phyloP scores from a whole-genome alignment of 495 filamentous ascomycete genomes.

The Xylaria palmicola region DNA sequence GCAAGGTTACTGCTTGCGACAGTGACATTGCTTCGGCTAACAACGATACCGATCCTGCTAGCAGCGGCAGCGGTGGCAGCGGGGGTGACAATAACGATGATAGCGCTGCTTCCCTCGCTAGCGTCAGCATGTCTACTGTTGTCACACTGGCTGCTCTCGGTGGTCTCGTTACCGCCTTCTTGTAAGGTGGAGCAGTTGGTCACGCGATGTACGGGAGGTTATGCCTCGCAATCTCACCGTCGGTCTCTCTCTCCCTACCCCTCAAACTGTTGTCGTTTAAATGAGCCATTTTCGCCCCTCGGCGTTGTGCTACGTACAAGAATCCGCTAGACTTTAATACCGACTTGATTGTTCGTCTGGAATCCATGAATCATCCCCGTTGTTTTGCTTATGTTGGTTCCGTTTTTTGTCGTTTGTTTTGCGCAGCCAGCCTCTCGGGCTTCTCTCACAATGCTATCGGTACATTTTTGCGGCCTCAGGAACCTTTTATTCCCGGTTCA shows the following conservation, averaged over 20 bases:
- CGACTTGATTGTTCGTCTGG: slow-evolving; percentile 27
- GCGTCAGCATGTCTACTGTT: slow-evolving; percentile 37
- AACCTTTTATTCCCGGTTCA: too few relatives aligned
- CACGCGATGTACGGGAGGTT: background rate
- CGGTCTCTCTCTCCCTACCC: slow-evolving; percentile 24
- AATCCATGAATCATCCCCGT: background rate
- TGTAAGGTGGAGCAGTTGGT: slow-evolving; percentile 21
- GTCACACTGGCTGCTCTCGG: slow-evolving; percentile 40
- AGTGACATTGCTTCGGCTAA: slow-evolving; percentile 45
- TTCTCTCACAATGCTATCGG: too few relatives aligned
- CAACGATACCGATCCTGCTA: slow-evolving; percentile 36
- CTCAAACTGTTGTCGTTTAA: slow-evolving; percentile 32
- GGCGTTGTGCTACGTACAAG: slow-evolving; percentile 28
- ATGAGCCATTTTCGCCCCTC: slow-evolving; percentile 20
- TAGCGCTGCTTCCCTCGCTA: slow-evolving; percentile 32
- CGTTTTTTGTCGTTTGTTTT: background rate
- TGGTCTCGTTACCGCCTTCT: slow-evolving; percentile 34
- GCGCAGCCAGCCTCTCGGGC: too few relatives aligned
- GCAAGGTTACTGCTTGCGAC: slow-evolving; percentile 57
- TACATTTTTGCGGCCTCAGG: too few relatives aligned
- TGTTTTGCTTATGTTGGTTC: background rate
- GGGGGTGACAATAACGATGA: slow-evolving; percentile 19
- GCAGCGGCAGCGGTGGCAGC: slow-evolving; percentile 16
- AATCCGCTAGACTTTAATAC: slow-evolving; percentile 37
- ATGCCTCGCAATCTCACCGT: slow-evolving; percentile 17